A percentile compares a stretch with the other conserved stretches of the same genome.
phyloP scores from a whole-genome alignment of 352 stramenopile species.

The Globisporangium camurandrum region DNA sequence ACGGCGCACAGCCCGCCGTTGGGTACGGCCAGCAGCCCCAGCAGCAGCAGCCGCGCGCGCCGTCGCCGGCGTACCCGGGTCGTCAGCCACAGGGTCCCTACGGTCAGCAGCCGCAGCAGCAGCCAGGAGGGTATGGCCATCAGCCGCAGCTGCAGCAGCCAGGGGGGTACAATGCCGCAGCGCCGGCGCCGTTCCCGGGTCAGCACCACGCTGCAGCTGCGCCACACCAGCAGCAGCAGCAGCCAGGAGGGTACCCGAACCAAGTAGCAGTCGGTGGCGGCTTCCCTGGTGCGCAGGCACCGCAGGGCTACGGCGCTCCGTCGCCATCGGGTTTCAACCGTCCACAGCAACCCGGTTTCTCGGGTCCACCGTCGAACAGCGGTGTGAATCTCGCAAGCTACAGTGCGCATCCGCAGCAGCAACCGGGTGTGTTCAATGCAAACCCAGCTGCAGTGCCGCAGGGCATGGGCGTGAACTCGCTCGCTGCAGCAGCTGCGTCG shows the following conservation, averaged over 20 bases:
- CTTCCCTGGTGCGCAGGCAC: constrained; percentile 3
- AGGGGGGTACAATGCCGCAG: constrained; percentile 9
- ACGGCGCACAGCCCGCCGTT: constrained; percentile 21
- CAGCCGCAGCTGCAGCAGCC: constrained; percentile 10
- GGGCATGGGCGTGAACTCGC: constrained; percentile 60
- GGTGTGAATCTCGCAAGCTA: constrained; percentile 18
- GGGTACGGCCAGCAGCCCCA: too few relatives aligned
- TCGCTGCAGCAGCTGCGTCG: constrained; percentile 39
- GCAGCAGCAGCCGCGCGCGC: constrained; percentile 21
- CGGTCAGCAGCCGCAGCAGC: neutral
- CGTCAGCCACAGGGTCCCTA: constrained; percentile 18
- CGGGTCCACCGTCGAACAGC: constrained; percentile 43
- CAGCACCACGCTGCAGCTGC: constrained; percentile 6
- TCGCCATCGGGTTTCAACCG: constrained; percentile 25
- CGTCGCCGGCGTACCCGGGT: constrained; percentile 30
- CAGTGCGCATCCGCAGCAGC: constrained; percentile 16
- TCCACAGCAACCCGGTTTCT: constrained; percentile 31
- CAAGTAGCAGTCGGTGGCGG: constrained; percentile 15
- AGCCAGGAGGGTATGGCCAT: constrained; percentile 10
- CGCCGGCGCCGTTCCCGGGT: constrained; percentile 19
- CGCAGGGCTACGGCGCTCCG: constrained; percentile 37
- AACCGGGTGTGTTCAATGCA: constrained; percentile 24
- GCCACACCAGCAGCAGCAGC: constrained; percentile 24
- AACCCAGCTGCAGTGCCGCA: constrained; percentile 40
- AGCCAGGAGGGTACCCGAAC: constrained; percentile 9